Base-by-base conservation (phyloP, 306 rosid species). In the Spatholobus suberectus region DNA sequence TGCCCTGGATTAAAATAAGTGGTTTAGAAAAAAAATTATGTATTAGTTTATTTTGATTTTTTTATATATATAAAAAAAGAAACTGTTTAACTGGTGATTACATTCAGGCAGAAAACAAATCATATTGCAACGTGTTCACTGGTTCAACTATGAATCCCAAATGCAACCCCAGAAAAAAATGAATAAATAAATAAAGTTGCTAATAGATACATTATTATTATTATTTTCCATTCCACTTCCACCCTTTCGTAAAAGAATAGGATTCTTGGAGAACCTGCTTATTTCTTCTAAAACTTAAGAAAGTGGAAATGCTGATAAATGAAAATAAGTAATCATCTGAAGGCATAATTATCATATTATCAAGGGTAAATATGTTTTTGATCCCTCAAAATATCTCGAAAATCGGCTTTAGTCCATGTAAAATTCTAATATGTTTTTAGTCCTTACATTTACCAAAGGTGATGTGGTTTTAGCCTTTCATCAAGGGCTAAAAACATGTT, bases 271-370 rank as follows among this genome's bases (percentile, higher is more conserved):
- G 26, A 17, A 15, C 4, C 52, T 37, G 37, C 18, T 49, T 27
- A 27, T 18, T 21, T 65, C 49, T 32, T 47, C 11, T 8, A 55
- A 17, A 69, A 34, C 80, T 3, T 40, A 26, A 75, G 32, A 71
- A 34, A 58, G n/a, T 17, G 66, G 15, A 70, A 71, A 81, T 34
- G 73, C 67, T 11, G 73, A 54, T 10, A 72, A 66, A 82, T 85
- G 13, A 68, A 46, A 73, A 79, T 26, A 23, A 24, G 24, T 21
- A 74, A n/a, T 54, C 26, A 54, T 75, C 41, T 20, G 2, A 9
- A 57, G 65, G 65, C 65, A 57, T 23, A 57, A 57, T 8, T 23
- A 21, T 10, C 65, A 57, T 8, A 21, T 8, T 5, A 37, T 4
- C 0, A 29, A 29, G 32, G 32, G 41, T 37, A 37, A 37, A 51